These are phyloP conservation scores for Tetrahymena borealis DNA, from an alignment of 73 alveolate genomes.

Conservation along the genomic window DNA sequence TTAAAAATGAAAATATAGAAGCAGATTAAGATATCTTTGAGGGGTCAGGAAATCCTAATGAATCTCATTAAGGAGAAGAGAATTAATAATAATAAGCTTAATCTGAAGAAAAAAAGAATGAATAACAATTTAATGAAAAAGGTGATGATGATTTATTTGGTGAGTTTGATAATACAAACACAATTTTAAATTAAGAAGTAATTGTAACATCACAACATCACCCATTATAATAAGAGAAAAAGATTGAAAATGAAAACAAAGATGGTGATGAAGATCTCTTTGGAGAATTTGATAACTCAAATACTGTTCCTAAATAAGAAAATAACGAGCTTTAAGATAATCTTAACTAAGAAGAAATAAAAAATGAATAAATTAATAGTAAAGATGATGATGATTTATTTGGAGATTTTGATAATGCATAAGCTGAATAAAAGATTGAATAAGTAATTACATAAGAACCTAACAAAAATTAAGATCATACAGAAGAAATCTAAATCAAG, in stretches of 20 bases:
- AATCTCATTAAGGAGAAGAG: not conserved
- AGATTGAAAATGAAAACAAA: not conserved
- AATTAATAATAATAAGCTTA: not conserved
- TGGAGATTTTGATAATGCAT: not conserved
- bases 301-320: not conserved
- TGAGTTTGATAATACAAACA: not conserved
- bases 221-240: not conserved
- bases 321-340: not conserved
- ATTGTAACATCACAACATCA: not conserved
- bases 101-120: not conserved
- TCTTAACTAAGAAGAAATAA: not conserved
- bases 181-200: not conserved
- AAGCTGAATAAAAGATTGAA: not conserved
- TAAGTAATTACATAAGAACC: not conserved
- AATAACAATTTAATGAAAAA: too few species aligned
- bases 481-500: not conserved
- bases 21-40: too few species aligned
- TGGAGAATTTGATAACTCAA: not conserved
- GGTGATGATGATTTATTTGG: not conserved
- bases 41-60: too few species aligned
- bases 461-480: not conserved
- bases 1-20: too few species aligned
- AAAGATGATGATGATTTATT: not conserved
- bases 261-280: not conserved
- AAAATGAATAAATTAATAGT: not conserved